These are phyloP conservation scores for Raphanus hybrid DNA, from an alignment of 441 rosid species.

Conservation along the genomic window DNA sequence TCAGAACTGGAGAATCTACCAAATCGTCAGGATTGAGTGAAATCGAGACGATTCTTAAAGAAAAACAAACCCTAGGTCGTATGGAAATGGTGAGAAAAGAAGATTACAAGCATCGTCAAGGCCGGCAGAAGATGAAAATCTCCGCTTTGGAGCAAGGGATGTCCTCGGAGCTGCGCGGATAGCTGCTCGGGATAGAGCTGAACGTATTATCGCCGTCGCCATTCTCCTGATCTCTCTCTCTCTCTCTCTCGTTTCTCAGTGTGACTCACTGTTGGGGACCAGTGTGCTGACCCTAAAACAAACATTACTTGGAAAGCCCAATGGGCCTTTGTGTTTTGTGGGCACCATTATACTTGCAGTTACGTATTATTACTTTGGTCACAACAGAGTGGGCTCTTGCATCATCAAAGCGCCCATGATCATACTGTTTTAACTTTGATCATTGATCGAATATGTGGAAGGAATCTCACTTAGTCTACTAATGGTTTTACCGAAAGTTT, in stretches of 20 bases:
- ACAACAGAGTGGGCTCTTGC: background rate
- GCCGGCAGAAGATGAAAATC: slow-evolving; percentile 71
- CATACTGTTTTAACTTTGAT: background rate
- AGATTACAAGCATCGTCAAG: slow-evolving; percentile 78
- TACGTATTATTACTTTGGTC: background rate
- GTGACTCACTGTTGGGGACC: too few relatives aligned
- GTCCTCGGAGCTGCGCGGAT: slow-evolving; percentile 60
- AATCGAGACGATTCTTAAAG: background rate
- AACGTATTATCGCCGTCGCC: slow-evolving; percentile 79
- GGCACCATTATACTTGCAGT: background rate
- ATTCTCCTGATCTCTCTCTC: slow-evolving; percentile 37
- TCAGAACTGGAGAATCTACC: background rate
- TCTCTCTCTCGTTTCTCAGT: background rate
- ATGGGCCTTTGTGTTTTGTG: background rate
- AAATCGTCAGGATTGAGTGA: background rate
- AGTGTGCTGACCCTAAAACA: background rate
- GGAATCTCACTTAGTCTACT: background rate
- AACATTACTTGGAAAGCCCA: background rate
- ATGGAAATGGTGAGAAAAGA: background rate
- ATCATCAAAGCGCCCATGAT: background rate
- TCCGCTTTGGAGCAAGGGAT: slow-evolving; percentile 60
- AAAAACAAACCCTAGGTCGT: slow-evolving; percentile 19
- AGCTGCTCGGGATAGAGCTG: slow-evolving; percentile 64
- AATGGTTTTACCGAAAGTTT: background rate
- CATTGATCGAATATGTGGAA: background rate